Percentiles rank a stretch among this genome's conserved stretches.
These are phyloP conservation scores for Flaveria floridana DNA, from an alignment of 140 eudicot genomes.

Conservation along the genomic window DNA sequence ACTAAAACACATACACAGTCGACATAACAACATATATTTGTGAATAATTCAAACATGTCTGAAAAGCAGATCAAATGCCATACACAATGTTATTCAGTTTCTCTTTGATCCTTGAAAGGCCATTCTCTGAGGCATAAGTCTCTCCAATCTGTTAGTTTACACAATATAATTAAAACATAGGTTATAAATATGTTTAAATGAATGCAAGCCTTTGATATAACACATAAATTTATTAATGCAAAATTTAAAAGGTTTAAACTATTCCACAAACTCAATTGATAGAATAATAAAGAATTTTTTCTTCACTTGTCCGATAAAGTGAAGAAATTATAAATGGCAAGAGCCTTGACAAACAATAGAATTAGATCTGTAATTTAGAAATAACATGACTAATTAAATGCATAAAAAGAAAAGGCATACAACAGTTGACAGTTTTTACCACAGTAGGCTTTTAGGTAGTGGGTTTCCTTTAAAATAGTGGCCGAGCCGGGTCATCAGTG, in stretches of 20 bases:
- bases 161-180: neutral
- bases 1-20: neutral
- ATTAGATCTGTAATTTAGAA: neutral
- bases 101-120: conserved; percentile 46
- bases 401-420: neutral
- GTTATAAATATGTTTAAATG: neutral
- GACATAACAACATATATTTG: neutral
- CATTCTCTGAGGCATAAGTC: conserved; percentile 35
- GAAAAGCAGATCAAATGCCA: conserved; percentile 27
- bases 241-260: neutral
- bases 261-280: too few species aligned
- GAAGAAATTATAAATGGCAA: too few species aligned
- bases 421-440: neutral
- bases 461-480: too few species aligned
- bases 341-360: neutral
- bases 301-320: too few species aligned
- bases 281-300: too few species aligned
- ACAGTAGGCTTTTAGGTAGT: too few species aligned
- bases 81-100: conserved; percentile 40
- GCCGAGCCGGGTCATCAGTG: too few species aligned
- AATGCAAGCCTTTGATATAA: neutral
- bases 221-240: too few species aligned
- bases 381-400: neutral
- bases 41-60: neutral
- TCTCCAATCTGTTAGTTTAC: conserved; percentile 32